These are phyloP conservation scores for Chrysosporium keratinophilum DNA, from an alignment of 2,329 filamentous ascomycete genomes.

Conservation along the genomic window DNA sequence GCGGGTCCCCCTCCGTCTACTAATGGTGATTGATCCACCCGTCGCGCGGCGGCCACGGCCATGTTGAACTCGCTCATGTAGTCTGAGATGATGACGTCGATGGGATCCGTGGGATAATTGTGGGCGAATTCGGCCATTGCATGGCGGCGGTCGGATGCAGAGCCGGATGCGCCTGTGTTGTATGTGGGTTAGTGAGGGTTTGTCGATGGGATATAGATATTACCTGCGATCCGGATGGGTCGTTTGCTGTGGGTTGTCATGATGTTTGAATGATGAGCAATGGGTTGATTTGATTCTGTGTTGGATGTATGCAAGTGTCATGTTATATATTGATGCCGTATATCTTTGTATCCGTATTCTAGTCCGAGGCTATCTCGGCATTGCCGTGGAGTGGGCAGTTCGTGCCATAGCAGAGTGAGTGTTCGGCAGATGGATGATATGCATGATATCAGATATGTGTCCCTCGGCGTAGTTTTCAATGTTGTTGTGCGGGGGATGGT, in stretches of 20 bases:
- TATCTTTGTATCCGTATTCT: too few relatives aligned
- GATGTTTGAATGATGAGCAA: too few relatives aligned
- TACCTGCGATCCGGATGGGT: slow-evolving; percentile 25
- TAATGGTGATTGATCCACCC: slow-evolving; percentile 28
- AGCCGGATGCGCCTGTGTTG: slow-evolving; percentile 35
- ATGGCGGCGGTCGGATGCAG: slow-evolving; percentile 38
- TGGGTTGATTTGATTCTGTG: too few relatives aligned
- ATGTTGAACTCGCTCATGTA: slow-evolving; percentile 46
- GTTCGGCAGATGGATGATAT: too few relatives aligned
- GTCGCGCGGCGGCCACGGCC: slow-evolving; percentile 33
- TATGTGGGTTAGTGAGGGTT: not conserved
- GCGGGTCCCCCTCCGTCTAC: slow-evolving; percentile 27
- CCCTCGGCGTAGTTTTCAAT: too few relatives aligned
- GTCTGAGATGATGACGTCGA: slow-evolving; percentile 40
- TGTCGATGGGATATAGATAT: not conserved
- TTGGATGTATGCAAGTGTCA: not conserved
- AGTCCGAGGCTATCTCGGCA: slow-evolving; percentile 10
- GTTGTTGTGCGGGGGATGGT: too few relatives aligned
- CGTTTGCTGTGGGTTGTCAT: slow-evolving; percentile 12
- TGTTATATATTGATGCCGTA: not conserved
- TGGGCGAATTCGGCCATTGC: slow-evolving; percentile 36
- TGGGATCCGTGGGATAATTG: slow-evolving; percentile 35
- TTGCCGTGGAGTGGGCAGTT: not conserved
- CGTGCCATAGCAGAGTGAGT: too few relatives aligned
- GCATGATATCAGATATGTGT: too few relatives aligned